Evolutionary conservation across 176 grass and related monocot species (phyloP), one percentile per base, ranked within the genome.

Genomic region (Musa acuminata): DNA sequence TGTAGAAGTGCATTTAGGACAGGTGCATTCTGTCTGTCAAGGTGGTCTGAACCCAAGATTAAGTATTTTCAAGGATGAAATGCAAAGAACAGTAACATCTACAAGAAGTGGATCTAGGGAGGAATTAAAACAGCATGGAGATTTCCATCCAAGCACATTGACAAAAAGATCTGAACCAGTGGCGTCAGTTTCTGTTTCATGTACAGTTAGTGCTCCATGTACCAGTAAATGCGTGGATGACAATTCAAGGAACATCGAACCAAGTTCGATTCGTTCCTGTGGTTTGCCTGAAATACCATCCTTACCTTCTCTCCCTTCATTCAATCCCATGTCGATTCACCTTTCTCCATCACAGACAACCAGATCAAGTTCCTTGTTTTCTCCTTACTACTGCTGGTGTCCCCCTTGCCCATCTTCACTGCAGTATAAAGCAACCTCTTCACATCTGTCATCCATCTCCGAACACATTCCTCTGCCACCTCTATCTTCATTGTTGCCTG

Each of bases 311-410:
- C 80, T 93, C 55, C 75, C 83, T 26, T 67, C 90, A 35, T 79
- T 93, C 27, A 91, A 84, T 80, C 90, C 94, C 65, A 72, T 81
- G 64, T 74, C 85, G 0, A 70, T 85, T 77, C 65, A 75, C 53
- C 57, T 72, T 76, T 78, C 90, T 0, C 43, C 81, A 8, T 64
- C 90, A 68, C 75, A 79, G 67, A 79, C 53, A 65, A 43, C 35
- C 35, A 48, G 52, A 72, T 60, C 71, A 23, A 84, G 81, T 62
- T 86, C 84, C 68, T 67, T 43, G 35, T 43, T 98, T 66, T 91
- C 89, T 79, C 90, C 95, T 67, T 92, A 91, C 74, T 98, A 98
- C 53, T 98, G 95, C 82, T 94, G 87, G 95, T 98, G 95, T 62
- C 95, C 88, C n/a, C 88, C 91, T 19, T 77, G 88, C 55, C 90